These are phyloP conservation scores for Teunomyces funiuensis DNA, from an alignment of 805 yeast species.

Conservation along the genomic window DNA sequence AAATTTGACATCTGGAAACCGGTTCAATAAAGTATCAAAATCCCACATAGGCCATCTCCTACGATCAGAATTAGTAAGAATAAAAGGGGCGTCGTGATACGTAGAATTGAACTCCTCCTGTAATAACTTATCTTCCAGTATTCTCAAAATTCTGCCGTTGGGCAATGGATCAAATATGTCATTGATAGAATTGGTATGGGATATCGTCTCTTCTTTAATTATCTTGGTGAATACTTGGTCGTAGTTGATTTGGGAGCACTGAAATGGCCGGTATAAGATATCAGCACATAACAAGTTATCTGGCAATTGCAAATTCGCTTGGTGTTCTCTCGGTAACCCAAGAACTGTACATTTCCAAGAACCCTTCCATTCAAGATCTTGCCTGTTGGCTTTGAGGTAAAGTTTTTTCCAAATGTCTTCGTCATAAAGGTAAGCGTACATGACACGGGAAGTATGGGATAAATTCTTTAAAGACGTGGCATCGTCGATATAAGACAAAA, in stretches of 20 bases:
- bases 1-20: conserved; percentile 63
- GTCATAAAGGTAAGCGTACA: conserved; percentile 70
- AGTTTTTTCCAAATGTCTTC: conserved; percentile 81
- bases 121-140: conserved; percentile 45
- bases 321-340: conserved; percentile 26
- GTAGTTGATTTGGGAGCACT: conserved; percentile 73
- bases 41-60: conserved; percentile 69
- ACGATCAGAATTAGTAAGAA: conserved; percentile 36
- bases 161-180: conserved; percentile 18
- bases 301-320: conserved; percentile 49
- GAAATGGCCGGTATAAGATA: conserved; percentile 76
- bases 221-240: conserved; percentile 45
- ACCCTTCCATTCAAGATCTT: conserved; percentile 60
- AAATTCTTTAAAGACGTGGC: conserved; percentile 50
- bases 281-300: conserved; percentile 68
- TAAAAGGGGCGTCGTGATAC: conserved; percentile 64
- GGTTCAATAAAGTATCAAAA: conserved; percentile 42
- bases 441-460: conserved; percentile 59
- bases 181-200: conserved; percentile 22
- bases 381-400: conserved; percentile 30
- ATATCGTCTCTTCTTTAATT: conserved; percentile 44
- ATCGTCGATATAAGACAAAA: conserved; percentile 50
- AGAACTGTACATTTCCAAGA: conserved; percentile 73
- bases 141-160: conserved; percentile 51
- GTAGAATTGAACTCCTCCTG: conserved; percentile 44